Evolutionary conservation across 2,329 filamentous ascomycete species (phyloP), one percentile per base, ranked within the genome.

Genomic region (Cladosporium colombiae): DNA sequence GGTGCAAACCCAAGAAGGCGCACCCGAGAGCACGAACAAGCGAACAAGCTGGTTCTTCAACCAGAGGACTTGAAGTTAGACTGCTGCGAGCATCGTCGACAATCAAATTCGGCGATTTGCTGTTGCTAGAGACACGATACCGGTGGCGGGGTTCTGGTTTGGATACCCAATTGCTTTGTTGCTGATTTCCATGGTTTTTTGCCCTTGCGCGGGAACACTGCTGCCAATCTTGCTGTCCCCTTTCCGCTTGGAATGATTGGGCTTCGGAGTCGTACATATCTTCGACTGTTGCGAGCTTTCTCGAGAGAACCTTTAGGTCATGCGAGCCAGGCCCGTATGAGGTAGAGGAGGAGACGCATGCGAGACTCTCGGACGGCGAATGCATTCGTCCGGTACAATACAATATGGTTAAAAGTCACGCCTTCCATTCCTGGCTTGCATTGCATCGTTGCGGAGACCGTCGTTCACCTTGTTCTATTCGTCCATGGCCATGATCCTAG

Each of bases 31-130:
- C 18, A 62, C 64, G 44, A 59, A 59, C 37, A 73, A 73, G 68
- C 56, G 71, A 21, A 64, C 65, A 49, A 72, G 70, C 58, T 74
- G 73, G 73, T 74, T 74, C 57, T 74, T 74, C 53, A 73, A 74
- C 57, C 71, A 71, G 67, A 66, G 72, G 67, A 70, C 69, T 40
- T 74, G 66, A 60, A 25, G 21, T 55, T 23, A 61, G 33, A 27
- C 21, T 10, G 29, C 23, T 44, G 40, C 40, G 40, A 46, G n/a
- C 40, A 46, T 46, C 49, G 27, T 8, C 14, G 49, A 53, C 16
- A n/a, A 29, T 53, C 1, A 10, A 21, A 46, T 46, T 21, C n/a
- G 52, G 27, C 18, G 52, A 31, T 18, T n/a, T 33, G 33, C 33
- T 57, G 33, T 29, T 35, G 23, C 7, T n/a, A 40, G 21, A 37